A percentile compares a stretch with the other conserved stretches of the same genome.
Evolutionary conservation across 73 alveolate genomes (phyloP).

Genomic region (Paramecium biaurelia): DNA sequence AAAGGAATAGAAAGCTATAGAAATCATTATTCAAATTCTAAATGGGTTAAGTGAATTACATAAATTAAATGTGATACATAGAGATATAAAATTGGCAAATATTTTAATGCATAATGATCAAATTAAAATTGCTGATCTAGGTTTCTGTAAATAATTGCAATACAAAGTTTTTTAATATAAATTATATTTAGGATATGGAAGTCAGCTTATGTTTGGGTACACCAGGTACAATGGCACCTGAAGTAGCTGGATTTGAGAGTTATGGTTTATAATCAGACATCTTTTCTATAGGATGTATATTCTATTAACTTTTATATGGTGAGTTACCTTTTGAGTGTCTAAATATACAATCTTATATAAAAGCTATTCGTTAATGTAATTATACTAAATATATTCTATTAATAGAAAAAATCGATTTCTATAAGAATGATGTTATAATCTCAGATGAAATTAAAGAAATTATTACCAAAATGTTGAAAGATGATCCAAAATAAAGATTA

Average conservation of each 20-base stretch:
- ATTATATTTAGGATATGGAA: not conserved
- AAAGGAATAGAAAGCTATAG: not conserved
- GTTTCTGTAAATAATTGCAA: not conserved
- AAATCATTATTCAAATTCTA: not conserved
- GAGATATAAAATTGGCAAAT: slow-evolving; percentile 41
- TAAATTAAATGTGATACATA: not conserved
- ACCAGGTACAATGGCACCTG: slow-evolving; percentile 41
- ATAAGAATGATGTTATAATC: not conserved
- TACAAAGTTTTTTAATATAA: not conserved
- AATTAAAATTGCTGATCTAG: slow-evolving; percentile 30
- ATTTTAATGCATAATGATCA: not conserved
- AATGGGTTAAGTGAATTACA: slow-evolving; percentile 42
- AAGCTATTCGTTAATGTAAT: not conserved
- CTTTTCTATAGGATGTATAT: slow-evolving; percentile 20
- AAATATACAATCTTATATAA: not conserved
- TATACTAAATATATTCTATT: not conserved
- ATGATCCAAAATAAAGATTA: not conserved
- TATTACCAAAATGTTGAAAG: not conserved
- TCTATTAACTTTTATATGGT: slow-evolving; percentile 7
- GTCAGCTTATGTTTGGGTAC: not conserved
- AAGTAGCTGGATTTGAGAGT: not conserved
- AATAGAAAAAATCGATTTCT: not conserved
- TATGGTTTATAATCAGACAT: slow-evolving; percentile 35
- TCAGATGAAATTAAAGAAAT: not conserved
- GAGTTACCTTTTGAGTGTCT: not conserved